Evolutionary conservation across 2,329 filamentous ascomycete genomes (phyloP), one percentile per base, ranked within the genome.

Genomic region (Ascochyta fabae): DNA sequence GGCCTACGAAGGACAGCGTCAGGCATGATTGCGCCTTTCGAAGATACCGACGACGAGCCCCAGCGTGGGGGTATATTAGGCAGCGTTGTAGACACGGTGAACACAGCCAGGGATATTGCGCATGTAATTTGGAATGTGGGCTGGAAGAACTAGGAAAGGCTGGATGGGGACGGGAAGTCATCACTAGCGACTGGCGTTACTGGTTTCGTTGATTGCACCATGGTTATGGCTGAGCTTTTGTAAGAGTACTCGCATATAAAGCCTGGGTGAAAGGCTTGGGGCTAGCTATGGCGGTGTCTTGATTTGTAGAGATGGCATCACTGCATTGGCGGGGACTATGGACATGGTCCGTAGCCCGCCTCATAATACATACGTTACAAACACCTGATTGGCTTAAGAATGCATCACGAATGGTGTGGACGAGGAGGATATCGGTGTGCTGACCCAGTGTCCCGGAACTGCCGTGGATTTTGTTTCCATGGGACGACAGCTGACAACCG

Each of bases 11-110:
- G 92, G 64, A 96, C 91, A 19, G 82, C 87, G 46, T 95, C 91
- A 35, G 92, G 92, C 64, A 96, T 96, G 91, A 89, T 96, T 67
- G 93, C 96, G 89, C 91, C 92, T 7, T 89, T 88, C 65, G 90
- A 92, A 65, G 89, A 92, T 65, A 86, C 86, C 57, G 90, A 92
- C 61, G 80, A 83, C 48, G 82, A 85, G 75, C 71, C 82, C 38
- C 75, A 79, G 3, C 76, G 78, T 7, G 76, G 82, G 47, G 88
- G 89, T 42, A 82, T 96, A 51, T 84, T 96, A 69, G 89, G 90
- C 58, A 87, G 88, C 67, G 87, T 96, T 45, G 86, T 93, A 72
- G 90, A 96, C 77, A 94, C 90, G 6, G 83, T 87, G 57, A 87
- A 88, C 67, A 88, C 85, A 2, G 85, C 85, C 34, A 79, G 80